Evolutionary conservation across 805 yeast genomes (phyloP).

Genomic region (Ogataea trehaloabstinens): DNA sequence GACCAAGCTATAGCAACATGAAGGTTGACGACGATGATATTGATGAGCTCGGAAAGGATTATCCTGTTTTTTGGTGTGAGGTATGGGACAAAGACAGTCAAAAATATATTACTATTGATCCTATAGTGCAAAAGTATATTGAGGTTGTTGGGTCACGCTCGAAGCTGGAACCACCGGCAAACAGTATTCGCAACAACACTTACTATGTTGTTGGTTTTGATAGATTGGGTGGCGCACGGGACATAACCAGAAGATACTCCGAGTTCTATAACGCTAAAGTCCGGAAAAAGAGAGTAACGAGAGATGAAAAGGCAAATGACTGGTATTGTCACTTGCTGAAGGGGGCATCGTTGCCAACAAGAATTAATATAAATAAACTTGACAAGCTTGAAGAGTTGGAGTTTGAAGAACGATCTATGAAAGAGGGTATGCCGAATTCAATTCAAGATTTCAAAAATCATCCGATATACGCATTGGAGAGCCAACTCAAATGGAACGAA

Average conservation of each 20-base stretch:
- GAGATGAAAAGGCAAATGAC: constrained; percentile 48
- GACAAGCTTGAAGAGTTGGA: constrained; percentile 61
- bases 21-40: constrained; percentile 7
- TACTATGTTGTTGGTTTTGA: constrained; percentile 81
- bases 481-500: constrained; percentile 71
- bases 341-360: constrained; percentile 27
- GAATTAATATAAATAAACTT: constrained; percentile 26
- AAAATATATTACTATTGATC: constrained; percentile 86
- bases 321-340: constrained; percentile 60
- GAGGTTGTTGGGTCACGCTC: constrained; percentile 57
- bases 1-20: constrained; percentile 18
- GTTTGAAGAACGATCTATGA: constrained; percentile 56
- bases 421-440: constrained; percentile 87
- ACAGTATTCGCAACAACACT: constrained; percentile 55
- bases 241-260: constrained; percentile 83
- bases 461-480: constrained; percentile 79
- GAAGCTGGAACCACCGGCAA: constrained; percentile 61
- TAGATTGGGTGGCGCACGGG: constrained; percentile 60
- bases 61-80: constrained; percentile 90
- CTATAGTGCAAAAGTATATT: constrained; percentile 59
- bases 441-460: constrained; percentile 82
- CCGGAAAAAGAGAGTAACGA: constrained; percentile 67
- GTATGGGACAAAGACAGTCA: constrained; percentile 78
- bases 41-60: constrained; percentile 24
- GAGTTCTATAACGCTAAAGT: constrained; percentile 69